Conservation (phyloP, 495 filamentous ascomycete genomes). For the Glarea lozoyensis region DNA sequence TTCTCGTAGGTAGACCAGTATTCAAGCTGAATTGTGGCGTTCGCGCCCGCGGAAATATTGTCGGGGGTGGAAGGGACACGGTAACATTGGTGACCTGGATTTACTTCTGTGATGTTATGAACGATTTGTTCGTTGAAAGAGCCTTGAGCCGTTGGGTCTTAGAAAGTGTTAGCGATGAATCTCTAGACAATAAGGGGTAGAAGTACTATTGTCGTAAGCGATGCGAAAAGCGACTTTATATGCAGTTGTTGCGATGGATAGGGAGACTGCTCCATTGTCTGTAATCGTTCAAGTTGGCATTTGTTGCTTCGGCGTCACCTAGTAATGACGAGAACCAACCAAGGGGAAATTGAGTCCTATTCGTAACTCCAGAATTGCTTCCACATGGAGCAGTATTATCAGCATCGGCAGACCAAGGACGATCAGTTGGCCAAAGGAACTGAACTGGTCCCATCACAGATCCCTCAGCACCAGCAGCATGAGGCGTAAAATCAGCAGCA, state of each 20-base stretch:
- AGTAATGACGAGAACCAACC: neutral
- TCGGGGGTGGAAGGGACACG: slow-evolving; percentile 30
- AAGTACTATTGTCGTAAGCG: slow-evolving; percentile 32
- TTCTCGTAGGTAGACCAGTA: slow-evolving; percentile 33
- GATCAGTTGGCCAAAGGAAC: slow-evolving; percentile 43
- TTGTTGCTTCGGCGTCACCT: neutral
- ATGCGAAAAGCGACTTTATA: slow-evolving; percentile 34
- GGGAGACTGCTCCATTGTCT: slow-evolving; percentile 22
- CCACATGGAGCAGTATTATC: slow-evolving; percentile 42
- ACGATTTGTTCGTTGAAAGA: slow-evolving; percentile 35
- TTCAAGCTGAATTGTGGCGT: slow-evolving; percentile 43
- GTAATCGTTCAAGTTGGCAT: neutral
- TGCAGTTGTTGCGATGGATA: slow-evolving; percentile 34
- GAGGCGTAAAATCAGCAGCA: neutral
- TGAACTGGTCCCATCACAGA: slow-evolving; percentile 42
- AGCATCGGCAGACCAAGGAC: slow-evolving; percentile 32
- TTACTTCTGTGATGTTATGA: slow-evolving; percentile 27
- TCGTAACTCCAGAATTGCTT: slow-evolving; percentile 27
- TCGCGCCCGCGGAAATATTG: slow-evolving; percentile 29
- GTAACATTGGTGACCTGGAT: slow-evolving; percentile 42
- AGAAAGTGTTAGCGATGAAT: neutral
- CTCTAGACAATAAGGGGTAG: slow-evolving; percentile 4
- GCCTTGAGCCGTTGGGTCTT: slow-evolving; percentile 30
- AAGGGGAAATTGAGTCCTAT: slow-evolving; percentile 36
- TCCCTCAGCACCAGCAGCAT: slow-evolving; percentile 2